Base-by-base conservation (phyloP, 371 early-diverging fungal genomes). In the Syncephalastrum racemosum region DNA sequence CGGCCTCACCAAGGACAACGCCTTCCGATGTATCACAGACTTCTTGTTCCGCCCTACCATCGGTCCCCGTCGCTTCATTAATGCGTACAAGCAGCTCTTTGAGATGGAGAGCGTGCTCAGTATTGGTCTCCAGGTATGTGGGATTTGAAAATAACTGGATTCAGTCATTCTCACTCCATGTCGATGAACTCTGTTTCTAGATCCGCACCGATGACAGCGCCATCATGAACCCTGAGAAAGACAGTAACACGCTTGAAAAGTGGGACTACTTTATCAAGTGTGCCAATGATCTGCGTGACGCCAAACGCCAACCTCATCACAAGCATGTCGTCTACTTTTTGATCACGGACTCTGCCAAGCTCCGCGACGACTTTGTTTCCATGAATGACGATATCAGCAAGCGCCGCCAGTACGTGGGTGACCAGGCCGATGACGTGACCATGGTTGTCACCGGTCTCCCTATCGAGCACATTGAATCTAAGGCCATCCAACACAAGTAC, bases 221-320 rank as follows among this genome's bases (percentile, higher is more conserved):
- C 2, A 58, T 79, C 27, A 69, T 68, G 13, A 67, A 79, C 47
- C 80, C 80, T n/a, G 66, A 63, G 12, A 52, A 60, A 4, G 75
- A 74, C 50, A 57, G 24, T 3, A 71, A 70, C 18, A 60, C 61
- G 7, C 31, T 79, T 19, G 60, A 70, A 27, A 66, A 64, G 46
- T 79, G 76, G 72, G 68, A 68, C 24, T 72, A 79, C 46, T 79
- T 76, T 23, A 62, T 79, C 24, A 68, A 62, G 40, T 79, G 80
- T 40, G 80, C 80, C 20, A 68, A 72, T 42, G 68, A 74, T 46
- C 39, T 79, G 6, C 67, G 72, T 15, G 62, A 62, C 12, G 65
- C 64, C 46, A 66, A 68, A 15, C 68, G 67, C 22, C 16, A 66
- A 31, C 54, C 67, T 2, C 72, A 75, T 25, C 80, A 79, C 48